A percentile compares a stretch with the other conserved stretches of the same genome.
Conservation (phyloP, 1,284 basidiomycete genomes). For the Ustilago esculenta region DNA sequence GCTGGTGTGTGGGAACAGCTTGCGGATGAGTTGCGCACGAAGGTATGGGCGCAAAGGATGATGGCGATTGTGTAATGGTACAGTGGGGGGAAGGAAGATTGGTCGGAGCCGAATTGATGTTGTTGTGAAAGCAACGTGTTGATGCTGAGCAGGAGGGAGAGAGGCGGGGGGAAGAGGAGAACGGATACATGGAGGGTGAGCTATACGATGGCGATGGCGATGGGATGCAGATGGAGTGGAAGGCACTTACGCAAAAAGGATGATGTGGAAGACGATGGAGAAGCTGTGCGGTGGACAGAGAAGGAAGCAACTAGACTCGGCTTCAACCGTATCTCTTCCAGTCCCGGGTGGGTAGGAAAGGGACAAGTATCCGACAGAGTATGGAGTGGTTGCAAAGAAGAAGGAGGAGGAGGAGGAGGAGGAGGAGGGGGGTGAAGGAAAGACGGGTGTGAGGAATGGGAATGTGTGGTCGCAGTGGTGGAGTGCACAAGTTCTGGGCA, state of each 20-base stretch:
- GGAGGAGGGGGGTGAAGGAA: constrained; percentile 1
- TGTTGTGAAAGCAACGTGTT: constrained; percentile 13
- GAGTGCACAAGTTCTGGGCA: not conserved
- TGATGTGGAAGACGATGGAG: no score
- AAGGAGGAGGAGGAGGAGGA: not conserved
- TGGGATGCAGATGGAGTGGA: no score
- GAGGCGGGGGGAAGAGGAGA: no score
- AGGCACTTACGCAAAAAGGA: no score
- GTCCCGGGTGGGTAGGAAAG: not conserved
- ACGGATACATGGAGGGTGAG: no score
- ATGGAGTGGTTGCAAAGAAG: constrained; percentile 11
- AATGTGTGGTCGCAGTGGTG: constrained; percentile 1
- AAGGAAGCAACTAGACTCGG: constrained; percentile 14
- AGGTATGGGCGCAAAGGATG: constrained; percentile 17
- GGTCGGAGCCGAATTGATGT: not conserved
- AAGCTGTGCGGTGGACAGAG: no score
- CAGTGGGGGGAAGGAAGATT: constrained; percentile 8
- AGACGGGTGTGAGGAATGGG: constrained; percentile 4
- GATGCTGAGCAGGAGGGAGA: no score
- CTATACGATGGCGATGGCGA: no score
- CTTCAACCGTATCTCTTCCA: constrained; percentile 25
- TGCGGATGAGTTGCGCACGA: constrained; percentile 32
- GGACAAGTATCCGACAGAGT: constrained; percentile 31
- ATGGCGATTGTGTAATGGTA: constrained; percentile 19
- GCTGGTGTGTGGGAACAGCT: constrained; percentile 8